Percentiles rank a stretch among this genome's conserved stretches.
phyloP scores from a whole-genome alignment of 2,329 filamentous ascomycete species.

The Penicillium sp. region DNA sequence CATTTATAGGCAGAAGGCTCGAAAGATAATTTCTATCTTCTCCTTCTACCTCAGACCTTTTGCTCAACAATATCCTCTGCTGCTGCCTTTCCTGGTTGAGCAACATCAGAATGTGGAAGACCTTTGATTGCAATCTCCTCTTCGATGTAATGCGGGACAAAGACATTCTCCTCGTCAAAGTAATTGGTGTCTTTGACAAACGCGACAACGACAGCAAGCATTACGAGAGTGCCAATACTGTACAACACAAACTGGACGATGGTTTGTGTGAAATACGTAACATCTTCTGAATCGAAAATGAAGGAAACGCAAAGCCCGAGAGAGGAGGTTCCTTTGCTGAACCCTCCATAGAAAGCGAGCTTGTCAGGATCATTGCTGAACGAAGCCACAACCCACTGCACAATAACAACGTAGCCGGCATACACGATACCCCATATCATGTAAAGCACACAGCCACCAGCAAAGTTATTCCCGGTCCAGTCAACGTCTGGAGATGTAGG shows the following conservation, averaged over 20 bases:
- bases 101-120: not conserved
- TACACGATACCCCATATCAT: conserved; percentile 16
- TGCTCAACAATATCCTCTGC: not conserved
- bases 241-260: conserved; percentile 20
- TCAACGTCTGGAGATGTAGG: conserved; percentile 11
- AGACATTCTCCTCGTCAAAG: conserved; percentile 20
- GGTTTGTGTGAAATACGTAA: conserved; percentile 17
- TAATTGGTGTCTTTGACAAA: conserved; percentile 21
- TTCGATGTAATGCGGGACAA: conserved; percentile 19
- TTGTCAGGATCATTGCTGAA: conserved; percentile 18
- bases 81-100: not conserved
- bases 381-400: conserved; percentile 17
- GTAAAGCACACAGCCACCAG: conserved; percentile 16
- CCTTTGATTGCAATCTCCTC: conserved; percentile 4
- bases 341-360: conserved; percentile 16
- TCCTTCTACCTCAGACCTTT: not conserved
- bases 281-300: conserved; percentile 18
- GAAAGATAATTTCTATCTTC: no score
- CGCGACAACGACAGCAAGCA: conserved; percentile 15
- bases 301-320: conserved; percentile 21
- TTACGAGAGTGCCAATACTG: conserved; percentile 14
- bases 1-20: no score
- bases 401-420: conserved; percentile 16
- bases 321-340: conserved; percentile 18
- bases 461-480: conserved; percentile 16